These are phyloP conservation scores for Closterium sp. DNA, from an alignment of 139 green algal genomes.

Conservation along the genomic window DNA sequence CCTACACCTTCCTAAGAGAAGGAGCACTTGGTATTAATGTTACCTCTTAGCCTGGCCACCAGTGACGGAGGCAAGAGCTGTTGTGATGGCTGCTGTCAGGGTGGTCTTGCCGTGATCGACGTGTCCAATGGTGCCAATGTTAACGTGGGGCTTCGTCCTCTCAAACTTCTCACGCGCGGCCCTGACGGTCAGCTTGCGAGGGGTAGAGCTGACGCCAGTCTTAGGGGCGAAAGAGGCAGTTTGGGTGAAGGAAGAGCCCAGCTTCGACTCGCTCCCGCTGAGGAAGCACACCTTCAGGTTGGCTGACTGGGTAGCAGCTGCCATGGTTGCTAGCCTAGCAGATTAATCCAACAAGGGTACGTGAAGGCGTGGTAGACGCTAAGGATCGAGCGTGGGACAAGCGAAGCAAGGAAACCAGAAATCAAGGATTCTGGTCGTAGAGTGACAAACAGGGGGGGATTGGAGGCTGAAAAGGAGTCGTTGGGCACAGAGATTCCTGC, in stretches of 20 bases:
- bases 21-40: neutral
- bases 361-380: neutral
- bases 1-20: too few relatives aligned
- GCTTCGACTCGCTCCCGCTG: neutral
- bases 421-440: neutral
- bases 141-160: conserved; percentile 92
- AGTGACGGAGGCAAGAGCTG: conserved; percentile 77
- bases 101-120: conserved; percentile 99
- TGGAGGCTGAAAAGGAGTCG: neutral
- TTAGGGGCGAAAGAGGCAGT: neutral
- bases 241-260: neutral
- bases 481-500: neutral
- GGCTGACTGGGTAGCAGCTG: neutral
- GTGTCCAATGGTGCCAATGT: conserved; percentile 97
- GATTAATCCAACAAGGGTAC: neutral
- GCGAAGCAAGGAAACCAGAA: neutral
- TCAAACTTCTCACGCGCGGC: conserved; percentile 66
- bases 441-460: neutral
- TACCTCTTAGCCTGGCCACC: conserved; percentile 61
- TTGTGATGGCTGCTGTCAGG: conserved; percentile 74
- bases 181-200: conserved; percentile 3
- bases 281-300: neutral
- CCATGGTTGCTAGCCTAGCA: neutral
- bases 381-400: neutral
- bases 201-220: neutral